These are phyloP conservation scores for Pleurotus tuber-regium DNA, from an alignment of 768 basidiomycete genomes.

Conservation along the genomic window DNA sequence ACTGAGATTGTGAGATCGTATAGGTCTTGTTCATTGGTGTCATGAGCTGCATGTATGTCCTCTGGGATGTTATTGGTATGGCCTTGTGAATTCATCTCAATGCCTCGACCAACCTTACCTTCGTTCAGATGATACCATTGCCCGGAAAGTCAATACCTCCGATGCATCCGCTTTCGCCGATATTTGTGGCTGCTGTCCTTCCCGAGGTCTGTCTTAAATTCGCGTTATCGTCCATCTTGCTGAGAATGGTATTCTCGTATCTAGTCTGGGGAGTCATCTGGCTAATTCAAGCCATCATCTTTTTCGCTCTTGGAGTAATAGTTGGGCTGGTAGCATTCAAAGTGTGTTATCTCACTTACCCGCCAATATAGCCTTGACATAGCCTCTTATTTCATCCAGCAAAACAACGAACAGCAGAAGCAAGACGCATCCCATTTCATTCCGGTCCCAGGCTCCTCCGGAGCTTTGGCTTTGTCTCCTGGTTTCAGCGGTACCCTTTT, in stretches of 20 bases:
- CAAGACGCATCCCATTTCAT: constrained; percentile 53
- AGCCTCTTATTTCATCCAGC: constrained; percentile 40
- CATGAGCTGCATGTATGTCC: constrained; percentile 85
- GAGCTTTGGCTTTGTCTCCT: neutral
- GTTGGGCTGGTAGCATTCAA: constrained; percentile 83
- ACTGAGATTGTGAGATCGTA: neutral
- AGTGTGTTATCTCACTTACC: constrained; percentile 36
- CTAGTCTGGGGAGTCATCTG: constrained; percentile 92
- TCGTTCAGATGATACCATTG: constrained; percentile 72
- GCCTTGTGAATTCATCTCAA: neutral
- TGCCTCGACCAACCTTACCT: neutral
- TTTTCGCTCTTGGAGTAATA: constrained; percentile 73
- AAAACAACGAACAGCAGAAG: constrained; percentile 38
- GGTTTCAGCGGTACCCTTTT: neutral
- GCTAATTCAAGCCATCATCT: constrained; percentile 71
- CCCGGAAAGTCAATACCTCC: constrained; percentile 80
- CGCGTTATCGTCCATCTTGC: neutral
- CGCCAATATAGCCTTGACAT: neutral
- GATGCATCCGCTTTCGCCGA: constrained; percentile 85
- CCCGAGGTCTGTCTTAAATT: constrained; percentile 55
- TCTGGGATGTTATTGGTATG: constrained; percentile 84
- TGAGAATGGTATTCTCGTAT: constrained; percentile 25
- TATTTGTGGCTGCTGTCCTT: constrained; percentile 84
- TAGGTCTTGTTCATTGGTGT: constrained; percentile 82
- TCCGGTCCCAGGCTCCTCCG: constrained; percentile 44